Conservation (phyloP, 1,139 yeast genomes). For the Candida glucosophila region DNA sequence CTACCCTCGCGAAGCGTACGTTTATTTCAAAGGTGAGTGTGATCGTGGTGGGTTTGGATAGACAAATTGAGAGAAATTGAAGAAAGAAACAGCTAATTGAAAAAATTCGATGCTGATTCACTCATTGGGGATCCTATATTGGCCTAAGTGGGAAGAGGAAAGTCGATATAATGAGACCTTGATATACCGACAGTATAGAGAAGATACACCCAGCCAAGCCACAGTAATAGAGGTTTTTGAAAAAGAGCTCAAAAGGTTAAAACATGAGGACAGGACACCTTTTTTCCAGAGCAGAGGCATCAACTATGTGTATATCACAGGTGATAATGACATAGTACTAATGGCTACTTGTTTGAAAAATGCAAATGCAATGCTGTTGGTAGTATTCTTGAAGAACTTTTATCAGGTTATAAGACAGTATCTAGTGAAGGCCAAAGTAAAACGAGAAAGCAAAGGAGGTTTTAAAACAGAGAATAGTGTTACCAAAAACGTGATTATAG, state of each 20-base stretch:
- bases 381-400: conserved; percentile 27
- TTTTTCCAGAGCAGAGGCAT: conserved; percentile 20
- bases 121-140: conserved; percentile 28
- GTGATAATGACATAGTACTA: conserved; percentile 21
- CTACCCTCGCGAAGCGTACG: no score
- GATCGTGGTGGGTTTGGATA: no score
- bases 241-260: conserved; percentile 12
- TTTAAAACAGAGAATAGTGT: neutral
- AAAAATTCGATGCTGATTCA: conserved; percentile 21
- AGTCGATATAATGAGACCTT: conserved; percentile 27
- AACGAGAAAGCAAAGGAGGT: neutral
- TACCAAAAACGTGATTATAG: conserved; percentile 24
- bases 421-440: conserved; percentile 2
- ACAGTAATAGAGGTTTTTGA: conserved; percentile 21
- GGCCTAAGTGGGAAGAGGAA: conserved; percentile 22
- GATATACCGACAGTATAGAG: conserved; percentile 27
- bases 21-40: no score
- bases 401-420: conserved; percentile 24
- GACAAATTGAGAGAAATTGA: no score
- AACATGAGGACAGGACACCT: conserved; percentile 21
- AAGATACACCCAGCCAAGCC: conserved; percentile 20
- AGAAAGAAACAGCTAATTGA: neutral
- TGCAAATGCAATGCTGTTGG: conserved; percentile 33
- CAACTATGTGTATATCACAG: conserved; percentile 22
- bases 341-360: conserved; percentile 26